Conservation (phyloP, 2,329 filamentous ascomycete genomes). For the Calonectria henricotiae region DNA sequence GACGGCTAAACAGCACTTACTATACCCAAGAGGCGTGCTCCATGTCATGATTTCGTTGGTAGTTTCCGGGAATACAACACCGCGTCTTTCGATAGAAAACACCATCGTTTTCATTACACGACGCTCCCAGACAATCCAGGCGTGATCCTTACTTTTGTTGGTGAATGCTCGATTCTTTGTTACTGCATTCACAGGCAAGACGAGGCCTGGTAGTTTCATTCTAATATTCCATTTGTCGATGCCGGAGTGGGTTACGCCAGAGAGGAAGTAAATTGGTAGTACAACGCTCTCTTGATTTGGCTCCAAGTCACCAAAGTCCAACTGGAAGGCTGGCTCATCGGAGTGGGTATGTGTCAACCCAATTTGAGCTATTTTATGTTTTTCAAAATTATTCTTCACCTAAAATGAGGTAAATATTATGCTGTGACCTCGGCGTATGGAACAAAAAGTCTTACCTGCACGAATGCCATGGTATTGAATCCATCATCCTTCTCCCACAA, state of each 20-base stretch:
- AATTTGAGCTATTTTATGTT: background rate
- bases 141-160: background rate
- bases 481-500: background rate
- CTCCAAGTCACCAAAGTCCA: background rate
- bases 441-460: background rate
- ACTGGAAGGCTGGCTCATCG: background rate
- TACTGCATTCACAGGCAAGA: background rate
- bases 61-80: background rate
- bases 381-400: background rate
- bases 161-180: background rate
- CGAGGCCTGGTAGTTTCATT: background rate
- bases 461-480: background rate
- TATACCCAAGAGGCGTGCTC: background rate
- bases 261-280: background rate
- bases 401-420: background rate
- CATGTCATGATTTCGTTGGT: background rate
- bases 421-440: too few relatives aligned
- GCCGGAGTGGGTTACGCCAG: background rate
- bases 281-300: background rate
- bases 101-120: background rate
- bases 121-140: slow-evolving; percentile 1
- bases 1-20: background rate
- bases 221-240: background rate
- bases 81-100: background rate
- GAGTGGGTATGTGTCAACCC: background rate